phyloP scores from a whole-genome alignment of 768 basidiomycete species.

The Kwoniella europaea region DNA sequence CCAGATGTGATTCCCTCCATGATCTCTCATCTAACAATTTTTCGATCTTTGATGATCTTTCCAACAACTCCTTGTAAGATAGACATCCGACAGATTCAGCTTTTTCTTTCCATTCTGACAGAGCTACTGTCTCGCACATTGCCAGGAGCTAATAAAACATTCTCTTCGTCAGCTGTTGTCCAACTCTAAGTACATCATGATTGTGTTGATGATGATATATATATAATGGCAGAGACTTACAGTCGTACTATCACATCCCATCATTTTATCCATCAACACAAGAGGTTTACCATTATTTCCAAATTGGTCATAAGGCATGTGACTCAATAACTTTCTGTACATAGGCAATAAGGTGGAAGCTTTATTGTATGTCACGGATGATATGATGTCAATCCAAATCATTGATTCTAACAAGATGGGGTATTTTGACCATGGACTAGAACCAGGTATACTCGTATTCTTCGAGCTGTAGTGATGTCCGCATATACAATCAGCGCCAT shows the following conservation, averaged over 20 bases:
- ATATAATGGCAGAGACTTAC: conserved; percentile 15
- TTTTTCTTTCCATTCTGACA: conserved; percentile 34
- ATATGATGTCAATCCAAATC: conserved; percentile 37
- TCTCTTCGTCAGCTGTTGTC: neutral
- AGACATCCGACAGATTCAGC: conserved; percentile 22
- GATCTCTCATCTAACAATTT: conserved; percentile 21
- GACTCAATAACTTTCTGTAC: conserved; percentile 24
- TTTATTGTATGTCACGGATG: conserved; percentile 29
- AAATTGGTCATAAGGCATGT: neutral
- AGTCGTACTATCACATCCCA: conserved; percentile 38
- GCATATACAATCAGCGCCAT: no score
- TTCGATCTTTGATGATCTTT: conserved; percentile 21
- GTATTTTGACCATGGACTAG: conserved; percentile 25
- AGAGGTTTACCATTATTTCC: neutral
- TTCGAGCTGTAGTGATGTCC: neutral
- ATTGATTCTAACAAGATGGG: conserved; percentile 22
- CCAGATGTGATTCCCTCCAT: conserved; percentile 32
- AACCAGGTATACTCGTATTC: neutral
- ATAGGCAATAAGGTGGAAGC: conserved; percentile 18
- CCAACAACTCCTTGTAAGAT: conserved; percentile 24
- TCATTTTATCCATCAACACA: conserved; percentile 26
- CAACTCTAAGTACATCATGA: neutral
- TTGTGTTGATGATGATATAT: no score
- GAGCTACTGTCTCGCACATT: conserved; percentile 20
- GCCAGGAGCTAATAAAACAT: conserved; percentile 22